phyloP scores from a whole-genome alignment of 2,329 filamentous ascomycete species.

The Aspergillus luchuensis region DNA sequence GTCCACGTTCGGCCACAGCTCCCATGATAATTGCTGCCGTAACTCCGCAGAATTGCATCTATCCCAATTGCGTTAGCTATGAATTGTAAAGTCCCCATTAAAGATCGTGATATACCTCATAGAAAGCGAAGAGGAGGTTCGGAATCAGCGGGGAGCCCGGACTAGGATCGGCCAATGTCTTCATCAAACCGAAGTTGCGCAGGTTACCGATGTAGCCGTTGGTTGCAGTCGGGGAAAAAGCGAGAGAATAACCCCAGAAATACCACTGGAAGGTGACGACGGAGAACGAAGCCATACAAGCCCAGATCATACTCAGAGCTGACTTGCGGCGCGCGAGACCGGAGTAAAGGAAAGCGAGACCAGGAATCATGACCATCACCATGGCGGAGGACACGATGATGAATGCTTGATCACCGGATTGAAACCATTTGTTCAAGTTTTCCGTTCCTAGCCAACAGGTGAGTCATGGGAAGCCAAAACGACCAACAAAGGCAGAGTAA shows the following conservation, averaged over 20 bases:
- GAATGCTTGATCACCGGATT: constrained; percentile 88
- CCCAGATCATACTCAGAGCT: constrained; percentile 94
- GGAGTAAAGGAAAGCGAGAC: constrained; percentile 96
- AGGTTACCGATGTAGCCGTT: constrained; percentile 93
- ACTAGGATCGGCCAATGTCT: constrained; percentile 80
- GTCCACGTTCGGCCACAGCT: constrained; percentile 89
- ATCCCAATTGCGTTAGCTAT: constrained; percentile 1
- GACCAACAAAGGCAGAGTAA: constrained; percentile 23
- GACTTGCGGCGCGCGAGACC: constrained; percentile 97
- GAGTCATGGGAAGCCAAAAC: constrained; percentile 8
- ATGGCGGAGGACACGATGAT: constrained; percentile 88
- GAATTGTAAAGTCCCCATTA: no score
- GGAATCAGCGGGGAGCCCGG: constrained; percentile 86
- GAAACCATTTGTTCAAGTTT: constrained; percentile 96
- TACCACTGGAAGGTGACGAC: constrained; percentile 98
- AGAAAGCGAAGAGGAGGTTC: constrained; percentile 89
- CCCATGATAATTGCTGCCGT: constrained; percentile 91
- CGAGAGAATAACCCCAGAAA: constrained; percentile 97
- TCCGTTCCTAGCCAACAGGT: constrained; percentile 61
- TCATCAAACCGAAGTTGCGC: constrained; percentile 83
- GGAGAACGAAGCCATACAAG: constrained; percentile 89
- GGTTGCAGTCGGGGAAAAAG: constrained; percentile 78
- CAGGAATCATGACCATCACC: constrained; percentile 95
- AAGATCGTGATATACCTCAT: constrained; percentile 61
- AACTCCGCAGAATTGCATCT: constrained; percentile 97